These are phyloP conservation scores for Blastobotrys robertii DNA, from an alignment of 805 yeast genomes.

Conservation along the genomic window DNA sequence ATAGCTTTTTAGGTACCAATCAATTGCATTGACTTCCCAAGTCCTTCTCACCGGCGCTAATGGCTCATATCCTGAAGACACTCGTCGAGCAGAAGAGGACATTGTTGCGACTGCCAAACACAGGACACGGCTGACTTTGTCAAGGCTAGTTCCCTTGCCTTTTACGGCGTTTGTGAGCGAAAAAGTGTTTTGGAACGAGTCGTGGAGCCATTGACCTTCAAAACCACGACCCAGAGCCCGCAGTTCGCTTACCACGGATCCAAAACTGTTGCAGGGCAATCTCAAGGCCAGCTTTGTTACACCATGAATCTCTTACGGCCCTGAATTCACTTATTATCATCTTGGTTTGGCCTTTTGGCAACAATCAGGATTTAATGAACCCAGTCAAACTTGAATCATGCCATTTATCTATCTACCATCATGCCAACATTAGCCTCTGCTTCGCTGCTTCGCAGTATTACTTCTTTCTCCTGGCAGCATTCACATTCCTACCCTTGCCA, in stretches of 20 bases:
- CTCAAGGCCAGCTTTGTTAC: no score
- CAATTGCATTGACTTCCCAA: not conserved
- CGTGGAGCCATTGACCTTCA: conserved; percentile 31
- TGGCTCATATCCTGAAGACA: conserved; percentile 14
- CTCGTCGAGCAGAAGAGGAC: conserved; percentile 33
- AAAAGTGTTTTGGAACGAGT: conserved; percentile 21
- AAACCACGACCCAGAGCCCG: conserved; percentile 11
- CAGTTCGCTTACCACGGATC: conserved; percentile 29
- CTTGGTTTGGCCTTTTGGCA: no score
- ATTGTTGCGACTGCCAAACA: conserved; percentile 41
- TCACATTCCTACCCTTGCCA: conserved; percentile 79
- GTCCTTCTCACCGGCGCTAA: conserved; percentile 20
- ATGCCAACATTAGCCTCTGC: not conserved
- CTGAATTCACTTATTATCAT: no score
- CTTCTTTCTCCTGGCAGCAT: conserved; percentile 37
- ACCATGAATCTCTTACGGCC: no score
- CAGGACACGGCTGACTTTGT: conserved; percentile 27
- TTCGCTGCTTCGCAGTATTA: not conserved
- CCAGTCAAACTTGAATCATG: no score
- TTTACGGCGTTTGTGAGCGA: conserved; percentile 35
- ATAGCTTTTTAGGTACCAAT: no score
- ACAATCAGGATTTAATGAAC: no score
- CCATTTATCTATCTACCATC: not conserved
- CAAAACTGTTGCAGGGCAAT: conserved; percentile 49
- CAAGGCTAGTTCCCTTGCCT: conserved; percentile 30